Evolutionary conservation across 2,329 filamentous ascomycete genomes (phyloP), one percentile per base, ranked within the genome.

Genomic region (Davidsoniella virescens): DNA sequence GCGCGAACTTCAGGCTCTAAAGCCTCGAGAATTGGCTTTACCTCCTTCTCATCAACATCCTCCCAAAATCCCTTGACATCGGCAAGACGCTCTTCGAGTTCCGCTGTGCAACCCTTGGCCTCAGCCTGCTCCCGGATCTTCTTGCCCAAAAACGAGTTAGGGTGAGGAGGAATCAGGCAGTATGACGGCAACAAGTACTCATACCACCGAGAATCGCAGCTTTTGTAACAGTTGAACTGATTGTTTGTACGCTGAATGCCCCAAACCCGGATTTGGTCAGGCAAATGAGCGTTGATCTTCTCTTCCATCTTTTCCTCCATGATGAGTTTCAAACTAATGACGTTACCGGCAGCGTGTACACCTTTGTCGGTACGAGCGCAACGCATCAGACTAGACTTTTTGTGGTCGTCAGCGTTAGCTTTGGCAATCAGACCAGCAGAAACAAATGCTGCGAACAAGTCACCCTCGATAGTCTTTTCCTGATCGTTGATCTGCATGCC

Each of bases 341-440:
- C 82, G 61, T 96, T 96, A 48, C 90, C 92, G 1, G 90, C 90
- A 1, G 90, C 90, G 64, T 96, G 90, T 2, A 96, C 90, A 50
- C 92, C 92, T 70, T 96, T 98, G 68, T 98, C 92, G 0, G 92
- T 98, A 55, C 92, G 76, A 3, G 92, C 92, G 64, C 92, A 98
- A 56, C 92, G 82, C 49, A 94, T 85, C 44, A 98, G 76, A 48
- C 87, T 88, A 2, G 87, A 94, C 66, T 98, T 98, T 65, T 93
- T 94, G 3, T 90, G 92, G 62, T 98, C 92, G 58, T 94, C 81
- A 18, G 92, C 92, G 62, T 98, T 98, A 55, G 87, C 87, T 65
- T 96, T 96, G 45, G 88, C 93, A 54, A 98, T 94, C 38, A 92
- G 88, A 16, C 88, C 85, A 2, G 92, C 88, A 2, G 80, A 78